Conservation (phyloP, 805 yeast species). For the Barnettozyma sucrosica region DNA sequence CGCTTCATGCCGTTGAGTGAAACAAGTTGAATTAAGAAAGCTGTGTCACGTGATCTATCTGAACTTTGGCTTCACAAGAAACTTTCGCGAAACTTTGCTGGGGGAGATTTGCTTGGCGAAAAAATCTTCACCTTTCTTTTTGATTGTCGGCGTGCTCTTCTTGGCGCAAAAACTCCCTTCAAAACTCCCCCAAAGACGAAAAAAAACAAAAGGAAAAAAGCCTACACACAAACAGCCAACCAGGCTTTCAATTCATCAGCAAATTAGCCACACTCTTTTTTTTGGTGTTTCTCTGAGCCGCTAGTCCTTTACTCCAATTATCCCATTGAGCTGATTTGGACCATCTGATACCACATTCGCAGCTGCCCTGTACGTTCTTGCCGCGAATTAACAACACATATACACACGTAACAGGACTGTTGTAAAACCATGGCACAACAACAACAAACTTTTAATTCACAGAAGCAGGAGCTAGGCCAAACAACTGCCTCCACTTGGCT, state of each 20-base stretch:
- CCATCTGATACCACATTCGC: not conserved
- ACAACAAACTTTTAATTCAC: constrained; percentile 28
- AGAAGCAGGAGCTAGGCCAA: constrained; percentile 30
- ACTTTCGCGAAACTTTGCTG: not conserved
- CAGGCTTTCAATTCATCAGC: not conserved
- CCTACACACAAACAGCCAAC: not conserved
- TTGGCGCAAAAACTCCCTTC: not conserved
- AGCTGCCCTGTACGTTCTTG: not conserved
- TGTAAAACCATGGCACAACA: not conserved
- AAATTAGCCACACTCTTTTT: not conserved
- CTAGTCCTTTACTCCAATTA: not conserved
- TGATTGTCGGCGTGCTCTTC: not conserved
- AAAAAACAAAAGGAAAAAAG: not conserved
- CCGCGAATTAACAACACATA: not conserved
- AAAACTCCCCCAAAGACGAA: not conserved
- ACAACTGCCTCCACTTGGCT: constrained; percentile 84
- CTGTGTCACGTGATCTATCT: too few relatives aligned
- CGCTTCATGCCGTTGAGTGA: too few relatives aligned
- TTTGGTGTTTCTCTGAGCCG: not conserved
- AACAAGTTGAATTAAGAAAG: too few relatives aligned
- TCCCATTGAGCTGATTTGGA: not conserved
- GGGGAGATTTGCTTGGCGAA: not conserved
- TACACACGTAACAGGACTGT: not conserved
- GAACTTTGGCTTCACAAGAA: too few relatives aligned
- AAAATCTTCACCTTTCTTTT: not conserved